phyloP scores from a whole-genome alignment of 2,329 filamentous ascomycete species.

The Lojkania enalia region DNA sequence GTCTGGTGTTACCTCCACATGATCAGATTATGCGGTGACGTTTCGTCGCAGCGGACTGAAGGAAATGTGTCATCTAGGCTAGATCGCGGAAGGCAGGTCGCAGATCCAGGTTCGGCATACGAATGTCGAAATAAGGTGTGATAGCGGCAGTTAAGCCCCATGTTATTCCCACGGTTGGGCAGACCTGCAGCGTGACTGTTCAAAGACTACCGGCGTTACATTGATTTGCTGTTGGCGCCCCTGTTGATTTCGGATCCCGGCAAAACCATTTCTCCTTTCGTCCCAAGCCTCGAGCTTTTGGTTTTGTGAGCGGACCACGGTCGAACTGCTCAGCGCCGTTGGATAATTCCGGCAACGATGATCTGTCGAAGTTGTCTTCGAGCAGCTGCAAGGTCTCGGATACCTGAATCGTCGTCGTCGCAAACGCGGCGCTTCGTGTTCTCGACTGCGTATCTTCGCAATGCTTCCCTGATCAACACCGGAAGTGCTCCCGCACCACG shows the following conservation, averaged over 20 bases:
- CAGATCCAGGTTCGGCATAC: neutral
- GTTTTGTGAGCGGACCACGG: too few species aligned
- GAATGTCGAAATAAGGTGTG: neutral
- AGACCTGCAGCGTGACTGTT: neutral
- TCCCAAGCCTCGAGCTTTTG: too few species aligned
- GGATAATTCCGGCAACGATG: slow-evolving; percentile 39
- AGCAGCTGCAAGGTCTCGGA: slow-evolving; percentile 30
- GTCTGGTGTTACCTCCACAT: neutral
- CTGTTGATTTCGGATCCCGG: too few species aligned
- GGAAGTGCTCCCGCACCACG: slow-evolving; percentile 31
- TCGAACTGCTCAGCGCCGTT: too few species aligned
- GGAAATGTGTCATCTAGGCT: neutral
- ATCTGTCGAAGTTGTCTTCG: slow-evolving; percentile 47
- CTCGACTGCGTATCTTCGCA: slow-evolving; percentile 30
- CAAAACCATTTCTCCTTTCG: too few species aligned
- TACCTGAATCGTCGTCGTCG: slow-evolving; percentile 2
- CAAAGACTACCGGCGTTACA: too few species aligned
- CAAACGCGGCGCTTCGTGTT: slow-evolving; percentile 30
- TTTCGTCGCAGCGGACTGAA: too few species aligned
- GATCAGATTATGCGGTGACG: too few species aligned
- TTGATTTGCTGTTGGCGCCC: too few species aligned
- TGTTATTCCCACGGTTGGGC: neutral
- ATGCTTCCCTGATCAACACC: slow-evolving; percentile 20
- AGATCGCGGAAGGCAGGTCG: too few species aligned
- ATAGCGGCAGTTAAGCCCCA: neutral